phyloP scores from a whole-genome alignment of 108 stramenopile species.

The Parietichytrium sp. region DNA sequence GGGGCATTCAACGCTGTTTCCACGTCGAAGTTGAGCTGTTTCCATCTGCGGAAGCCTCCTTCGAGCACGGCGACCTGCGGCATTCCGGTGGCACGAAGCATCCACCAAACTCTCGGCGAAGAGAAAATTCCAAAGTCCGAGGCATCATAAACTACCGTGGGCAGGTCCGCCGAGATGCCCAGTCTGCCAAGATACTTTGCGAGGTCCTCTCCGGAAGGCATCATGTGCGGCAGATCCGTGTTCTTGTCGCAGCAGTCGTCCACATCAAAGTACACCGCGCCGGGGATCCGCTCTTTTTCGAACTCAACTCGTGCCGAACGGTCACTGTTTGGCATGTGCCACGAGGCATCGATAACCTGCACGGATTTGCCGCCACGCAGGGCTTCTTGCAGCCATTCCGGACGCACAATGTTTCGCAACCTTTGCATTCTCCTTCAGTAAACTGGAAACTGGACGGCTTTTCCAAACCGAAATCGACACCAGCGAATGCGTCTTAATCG shows the following conservation, averaged over 20 bases:
- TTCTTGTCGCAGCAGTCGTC: constrained; percentile 6
- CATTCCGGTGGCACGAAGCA: not conserved
- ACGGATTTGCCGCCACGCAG: not conserved
- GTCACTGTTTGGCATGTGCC: not conserved
- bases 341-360: constrained; percentile 12
- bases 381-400: constrained; percentile 9
- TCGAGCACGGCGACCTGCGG: constrained; percentile 17
- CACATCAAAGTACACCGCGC: not conserved
- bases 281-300: constrained; percentile 19
- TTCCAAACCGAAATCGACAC: too few species aligned
- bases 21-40: too few species aligned
- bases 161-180: not conserved
- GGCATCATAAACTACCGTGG: constrained; percentile 26
- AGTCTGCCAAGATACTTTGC: not conserved
- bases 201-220: not conserved
- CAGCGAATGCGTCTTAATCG: too few species aligned
- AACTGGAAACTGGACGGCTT: too few species aligned
- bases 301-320: not conserved
- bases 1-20: too few species aligned
- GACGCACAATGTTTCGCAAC: constrained; percentile 32
- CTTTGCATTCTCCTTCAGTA: too few species aligned
- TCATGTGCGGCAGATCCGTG: constrained; percentile 34
- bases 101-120: constrained; percentile 1
- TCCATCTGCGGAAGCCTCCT: constrained; percentile 23
- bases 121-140: constrained; percentile 11